Evolutionary conservation across 2,329 filamentous ascomycete species (phyloP).

Genomic region (Fusarium sp.): DNA sequence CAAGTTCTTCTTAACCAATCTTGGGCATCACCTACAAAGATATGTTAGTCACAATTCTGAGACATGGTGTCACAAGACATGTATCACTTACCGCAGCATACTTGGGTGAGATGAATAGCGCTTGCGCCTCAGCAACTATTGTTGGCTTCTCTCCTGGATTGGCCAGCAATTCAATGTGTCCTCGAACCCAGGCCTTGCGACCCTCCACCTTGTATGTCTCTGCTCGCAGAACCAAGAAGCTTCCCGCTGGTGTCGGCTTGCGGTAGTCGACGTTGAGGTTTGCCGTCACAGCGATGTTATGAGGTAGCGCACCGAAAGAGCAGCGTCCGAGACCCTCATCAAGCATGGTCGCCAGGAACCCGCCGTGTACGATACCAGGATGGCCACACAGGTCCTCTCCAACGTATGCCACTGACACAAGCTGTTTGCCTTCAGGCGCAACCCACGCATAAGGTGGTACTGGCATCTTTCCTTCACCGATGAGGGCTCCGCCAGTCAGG

Average conservation of each 20-base stretch:
- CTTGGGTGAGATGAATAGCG: slow-evolving; percentile 89
- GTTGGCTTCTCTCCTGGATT: slow-evolving; percentile 69
- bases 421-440: slow-evolving; percentile 74
- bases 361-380: slow-evolving; percentile 90
- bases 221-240: slow-evolving; percentile 81
- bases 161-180: slow-evolving; percentile 82
- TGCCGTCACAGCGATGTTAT: slow-evolving; percentile 87
- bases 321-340: slow-evolving; percentile 91
- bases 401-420: slow-evolving; percentile 80
- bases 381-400: slow-evolving; percentile 88
- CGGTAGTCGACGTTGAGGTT: slow-evolving; percentile 87
- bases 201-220: slow-evolving; percentile 88
- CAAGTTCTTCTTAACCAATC: slow-evolving; percentile 37
- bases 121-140: slow-evolving; percentile 84
- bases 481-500: slow-evolving; percentile 83
- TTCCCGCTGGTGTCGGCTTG: slow-evolving; percentile 79
- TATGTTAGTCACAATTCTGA: slow-evolving; percentile 6
- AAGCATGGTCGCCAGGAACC: slow-evolving; percentile 88
- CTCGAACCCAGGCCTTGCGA: slow-evolving; percentile 93
- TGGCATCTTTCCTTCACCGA: slow-evolving; percentile 79
- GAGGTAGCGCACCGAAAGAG: slow-evolving; percentile 88
- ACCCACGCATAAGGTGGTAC: slow-evolving; percentile 85
- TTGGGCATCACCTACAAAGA: slow-evolving; percentile 50
- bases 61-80: background rate
- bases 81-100: slow-evolving; percentile 74